Percentiles rank a stretch among this genome's conserved stretches.
Conservation (phyloP, 306 rosid species). For the Calophaca sinica region DNA sequence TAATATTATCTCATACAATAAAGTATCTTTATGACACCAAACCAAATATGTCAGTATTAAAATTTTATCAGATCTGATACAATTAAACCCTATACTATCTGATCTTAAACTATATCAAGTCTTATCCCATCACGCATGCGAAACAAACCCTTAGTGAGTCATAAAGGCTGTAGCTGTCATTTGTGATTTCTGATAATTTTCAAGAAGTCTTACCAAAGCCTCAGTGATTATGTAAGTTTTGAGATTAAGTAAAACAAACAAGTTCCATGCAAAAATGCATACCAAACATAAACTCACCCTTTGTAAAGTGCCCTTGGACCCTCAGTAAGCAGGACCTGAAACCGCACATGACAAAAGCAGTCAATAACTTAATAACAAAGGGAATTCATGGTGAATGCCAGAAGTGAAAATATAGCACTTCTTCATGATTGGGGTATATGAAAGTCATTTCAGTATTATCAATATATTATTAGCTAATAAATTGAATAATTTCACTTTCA, state of each 20-base stretch:
- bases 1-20: neutral
- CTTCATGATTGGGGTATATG: slow-evolving; percentile 6
- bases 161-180: neutral
- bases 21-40: neutral
- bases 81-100: neutral
- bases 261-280: slow-evolving; percentile 27
- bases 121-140: neutral
- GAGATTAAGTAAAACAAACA: slow-evolving; percentile 39
- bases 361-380: slow-evolving; percentile 17
- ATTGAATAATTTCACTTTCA: slow-evolving; percentile 9
- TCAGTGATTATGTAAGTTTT: neutral
- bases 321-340: slow-evolving; percentile 82
- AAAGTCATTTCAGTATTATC: neutral
- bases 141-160: neutral
- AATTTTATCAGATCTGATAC: neutral
- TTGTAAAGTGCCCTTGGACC: slow-evolving; percentile 94
- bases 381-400: slow-evolving; percentile 13
- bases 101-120: neutral
- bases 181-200: slow-evolving; percentile 16
- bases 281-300: slow-evolving; percentile 73
- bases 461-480: neutral
- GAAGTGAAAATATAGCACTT: neutral
- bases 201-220: neutral
- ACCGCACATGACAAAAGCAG: slow-evolving; percentile 43
- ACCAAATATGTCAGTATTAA: neutral